Percentiles rank a stretch among this genome's conserved stretches.
These are phyloP conservation scores for Trichosporon sp. DNA, from an alignment of 1,284 basidiomycete genomes.

Conservation along the genomic window DNA sequence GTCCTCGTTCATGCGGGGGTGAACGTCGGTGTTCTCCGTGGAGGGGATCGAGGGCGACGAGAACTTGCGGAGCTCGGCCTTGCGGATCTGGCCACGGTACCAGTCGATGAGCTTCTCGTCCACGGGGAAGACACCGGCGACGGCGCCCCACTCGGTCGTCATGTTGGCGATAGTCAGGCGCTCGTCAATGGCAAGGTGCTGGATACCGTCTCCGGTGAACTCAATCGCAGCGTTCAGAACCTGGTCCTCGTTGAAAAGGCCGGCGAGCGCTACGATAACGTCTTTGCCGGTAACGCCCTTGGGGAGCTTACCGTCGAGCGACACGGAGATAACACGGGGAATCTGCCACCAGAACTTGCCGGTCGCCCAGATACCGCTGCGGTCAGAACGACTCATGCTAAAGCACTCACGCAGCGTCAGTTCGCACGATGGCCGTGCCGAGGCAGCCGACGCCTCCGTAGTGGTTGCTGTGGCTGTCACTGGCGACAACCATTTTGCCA, in stretches of 20 bases:
- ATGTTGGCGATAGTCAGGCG: constrained; percentile 94
- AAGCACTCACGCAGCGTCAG: constrained; percentile 51
- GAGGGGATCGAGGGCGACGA: constrained; percentile 41
- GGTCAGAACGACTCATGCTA: background rate
- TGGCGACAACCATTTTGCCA: constrained; percentile 85
- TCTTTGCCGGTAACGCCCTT: constrained; percentile 97
- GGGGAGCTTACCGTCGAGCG: constrained; percentile 74
- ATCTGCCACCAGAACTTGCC: constrained; percentile 99
- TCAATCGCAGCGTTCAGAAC: constrained; percentile 98
- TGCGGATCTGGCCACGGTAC: constrained; percentile 77
- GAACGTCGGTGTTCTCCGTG: constrained; percentile 50
- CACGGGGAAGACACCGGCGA: constrained; percentile 92
- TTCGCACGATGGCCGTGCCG: constrained; percentile 92
- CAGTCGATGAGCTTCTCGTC: constrained; percentile 77
- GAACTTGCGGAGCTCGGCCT: constrained; percentile 76
- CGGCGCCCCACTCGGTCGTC: constrained; percentile 99
- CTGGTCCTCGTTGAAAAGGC: constrained; percentile 94
- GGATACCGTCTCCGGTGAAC: constrained; percentile 90
- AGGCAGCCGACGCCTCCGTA: constrained; percentile 97
- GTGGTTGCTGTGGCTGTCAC: constrained; percentile 92
- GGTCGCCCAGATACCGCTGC: constrained; percentile 87
- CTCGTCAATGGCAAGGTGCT: constrained; percentile 78
- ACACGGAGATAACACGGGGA: constrained; percentile 91
- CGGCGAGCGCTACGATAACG: constrained; percentile 94
- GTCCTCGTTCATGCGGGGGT: constrained; percentile 78